phyloP scores from a whole-genome alignment of 1,284 basidiomycete species.

The Vanrija sp. region DNA sequence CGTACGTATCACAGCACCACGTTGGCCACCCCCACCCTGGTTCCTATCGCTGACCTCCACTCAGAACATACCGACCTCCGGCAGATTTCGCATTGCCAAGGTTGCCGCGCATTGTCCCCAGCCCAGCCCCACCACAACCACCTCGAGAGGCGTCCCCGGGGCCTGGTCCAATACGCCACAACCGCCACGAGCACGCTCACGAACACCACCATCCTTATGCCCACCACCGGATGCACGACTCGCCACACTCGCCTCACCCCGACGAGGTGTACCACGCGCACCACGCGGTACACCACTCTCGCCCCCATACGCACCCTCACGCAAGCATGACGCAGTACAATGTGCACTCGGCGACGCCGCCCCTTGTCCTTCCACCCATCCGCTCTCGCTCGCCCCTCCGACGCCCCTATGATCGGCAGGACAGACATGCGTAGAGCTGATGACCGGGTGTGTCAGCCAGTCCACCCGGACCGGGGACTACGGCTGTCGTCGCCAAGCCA shows the following conservation, averaged over 20 bases:
- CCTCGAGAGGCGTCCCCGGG: too few relatives aligned
- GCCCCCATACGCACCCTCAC: constrained; percentile 3
- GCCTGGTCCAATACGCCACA: too few relatives aligned
- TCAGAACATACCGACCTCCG: background rate
- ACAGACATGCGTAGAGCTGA: too few relatives aligned
- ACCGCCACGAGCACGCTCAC: background rate
- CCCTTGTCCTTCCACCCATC: constrained; percentile 13
- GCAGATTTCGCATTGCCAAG: constrained; percentile 7
- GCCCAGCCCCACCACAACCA: background rate
- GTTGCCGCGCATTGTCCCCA: constrained; percentile 11
- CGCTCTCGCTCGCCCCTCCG: constrained; percentile 11
- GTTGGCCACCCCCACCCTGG: background rate
- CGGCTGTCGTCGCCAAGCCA: too few relatives aligned
- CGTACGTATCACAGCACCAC: constrained; percentile 38
- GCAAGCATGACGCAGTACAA: background rate
- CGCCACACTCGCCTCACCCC: background rate
- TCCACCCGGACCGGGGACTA: too few relatives aligned
- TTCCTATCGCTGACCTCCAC: background rate
- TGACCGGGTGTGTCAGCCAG: too few relatives aligned
- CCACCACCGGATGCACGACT: background rate
- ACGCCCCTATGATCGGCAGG: constrained; percentile 7
- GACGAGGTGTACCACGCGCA: background rate
- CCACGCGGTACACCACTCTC: background rate
- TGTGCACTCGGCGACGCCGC: constrained; percentile 3
- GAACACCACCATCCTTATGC: constrained; percentile 1